These are phyloP conservation scores for Pleurotus sapidus DNA, from an alignment of 768 basidiomycete genomes.

Conservation along the genomic window DNA sequence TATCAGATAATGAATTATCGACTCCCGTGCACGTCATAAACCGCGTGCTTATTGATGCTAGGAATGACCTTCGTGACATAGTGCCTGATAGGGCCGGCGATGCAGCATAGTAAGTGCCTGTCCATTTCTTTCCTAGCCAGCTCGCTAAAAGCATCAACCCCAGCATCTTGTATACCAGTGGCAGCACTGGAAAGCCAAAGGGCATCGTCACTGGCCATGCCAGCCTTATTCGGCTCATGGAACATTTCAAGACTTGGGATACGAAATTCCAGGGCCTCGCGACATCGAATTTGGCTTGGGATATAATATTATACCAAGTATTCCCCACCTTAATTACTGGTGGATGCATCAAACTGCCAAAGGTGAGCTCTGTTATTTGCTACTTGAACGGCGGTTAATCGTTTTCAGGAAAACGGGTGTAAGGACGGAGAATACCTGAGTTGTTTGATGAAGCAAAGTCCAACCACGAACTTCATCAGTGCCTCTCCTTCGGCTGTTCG, in stretches of 20 bases:
- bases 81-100: neutral
- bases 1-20: neutral
- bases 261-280: neutral
- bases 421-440: neutral
- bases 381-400: neutral
- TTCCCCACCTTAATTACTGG: constrained; percentile 5
- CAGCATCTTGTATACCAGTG: constrained; percentile 14
- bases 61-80: neutral
- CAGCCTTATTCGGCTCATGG: neutral
- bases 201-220: constrained; percentile 15
- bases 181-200: constrained; percentile 19
- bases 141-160: no score
- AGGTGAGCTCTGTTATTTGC: neutral
- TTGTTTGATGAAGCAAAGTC: neutral
- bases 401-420: neutral
- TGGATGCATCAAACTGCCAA: constrained; percentile 9
- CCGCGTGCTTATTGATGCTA: neutral
- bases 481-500: neutral
- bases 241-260: neutral
- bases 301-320: neutral
- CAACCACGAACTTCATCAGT: neutral
- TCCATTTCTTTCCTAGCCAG: no score
- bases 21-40: neutral
- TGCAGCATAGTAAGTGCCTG: neutral
- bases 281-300: constrained; percentile 5